Evolutionary conservation across 148 eudicot genomes (phyloP).

Genomic region (Nyssa sinensis): DNA sequence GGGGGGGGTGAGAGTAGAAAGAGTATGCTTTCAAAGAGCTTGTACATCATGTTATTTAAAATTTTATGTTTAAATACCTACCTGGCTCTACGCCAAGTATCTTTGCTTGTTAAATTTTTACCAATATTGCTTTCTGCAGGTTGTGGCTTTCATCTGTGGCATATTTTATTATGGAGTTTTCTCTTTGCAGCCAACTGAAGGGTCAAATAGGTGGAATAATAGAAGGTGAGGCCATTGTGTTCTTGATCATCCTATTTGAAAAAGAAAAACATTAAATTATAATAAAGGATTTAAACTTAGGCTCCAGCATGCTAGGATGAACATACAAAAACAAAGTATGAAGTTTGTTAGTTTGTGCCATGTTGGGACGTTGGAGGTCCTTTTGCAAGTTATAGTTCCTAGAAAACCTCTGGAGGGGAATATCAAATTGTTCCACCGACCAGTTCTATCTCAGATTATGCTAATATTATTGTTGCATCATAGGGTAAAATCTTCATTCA

Average conservation of each 20-base stretch:
- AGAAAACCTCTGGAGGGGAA: neutral
- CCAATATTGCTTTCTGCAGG: slow-evolving; percentile 37
- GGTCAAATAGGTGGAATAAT: slow-evolving; percentile 36
- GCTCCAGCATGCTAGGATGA: too few species aligned
- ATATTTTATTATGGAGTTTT: slow-evolving; percentile 39
- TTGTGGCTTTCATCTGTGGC: slow-evolving; percentile 65
- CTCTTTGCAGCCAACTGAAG: slow-evolving; percentile 31
- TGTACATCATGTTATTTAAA: neutral
- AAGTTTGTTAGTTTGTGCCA: too few species aligned
- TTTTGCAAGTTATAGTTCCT: neutral
- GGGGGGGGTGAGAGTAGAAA: too few species aligned
- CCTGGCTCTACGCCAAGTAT: too few species aligned
- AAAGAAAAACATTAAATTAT: neutral
- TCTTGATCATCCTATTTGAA: too few species aligned
- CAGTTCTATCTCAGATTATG: too few species aligned
- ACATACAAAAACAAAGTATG: too few species aligned
- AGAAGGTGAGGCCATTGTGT: slow-evolving; percentile 45
- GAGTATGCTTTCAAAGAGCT: neutral
- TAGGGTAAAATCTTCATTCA: too few species aligned
- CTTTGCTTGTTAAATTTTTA: slow-evolving; percentile 8
- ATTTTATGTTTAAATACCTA: too few species aligned
- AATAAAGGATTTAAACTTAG: too few species aligned
- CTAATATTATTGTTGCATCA: too few species aligned
- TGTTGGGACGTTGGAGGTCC: neutral
- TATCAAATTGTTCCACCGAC: neutral